Conservation (phyloP, 2,329 filamentous ascomycete genomes). For the Beauveria australis region DNA sequence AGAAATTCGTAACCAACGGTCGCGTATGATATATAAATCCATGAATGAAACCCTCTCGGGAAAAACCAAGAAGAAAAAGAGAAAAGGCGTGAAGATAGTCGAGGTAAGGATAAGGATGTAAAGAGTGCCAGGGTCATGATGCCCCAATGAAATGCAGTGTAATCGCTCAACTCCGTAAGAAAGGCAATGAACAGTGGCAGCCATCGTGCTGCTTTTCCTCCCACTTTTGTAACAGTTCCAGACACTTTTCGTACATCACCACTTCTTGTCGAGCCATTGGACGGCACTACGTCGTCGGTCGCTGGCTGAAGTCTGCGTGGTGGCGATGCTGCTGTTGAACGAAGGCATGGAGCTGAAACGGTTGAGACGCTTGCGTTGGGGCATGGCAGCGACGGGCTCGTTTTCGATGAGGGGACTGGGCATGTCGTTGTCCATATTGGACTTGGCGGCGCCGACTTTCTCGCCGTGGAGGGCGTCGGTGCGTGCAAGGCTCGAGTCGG, state of each 20-base stretch:
- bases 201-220: background rate
- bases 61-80: background rate
- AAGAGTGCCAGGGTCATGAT: background rate
- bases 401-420: slow-evolving; percentile 13
- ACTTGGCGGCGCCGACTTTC: slow-evolving; percentile 20
- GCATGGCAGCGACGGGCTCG: slow-evolving; percentile 16
- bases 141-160: slow-evolving; percentile 1
- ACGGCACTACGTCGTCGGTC: slow-evolving; percentile 7
- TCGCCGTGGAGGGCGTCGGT: slow-evolving; percentile 30
- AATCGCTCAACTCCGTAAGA: slow-evolving; percentile 8
- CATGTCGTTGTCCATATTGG: slow-evolving; percentile 20
- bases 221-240: background rate
- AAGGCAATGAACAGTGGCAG: background rate
- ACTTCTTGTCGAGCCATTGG: slow-evolving; percentile 10
- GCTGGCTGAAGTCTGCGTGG: slow-evolving; percentile 1
- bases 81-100: background rate
- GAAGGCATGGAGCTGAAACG: slow-evolving; percentile 49
- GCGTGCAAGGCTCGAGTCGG: slow-evolving; percentile 31
- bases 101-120: background rate
- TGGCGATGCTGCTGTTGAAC: slow-evolving; percentile 30
- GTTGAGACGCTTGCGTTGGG: slow-evolving; percentile 42
- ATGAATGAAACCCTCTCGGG: background rate
- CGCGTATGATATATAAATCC: background rate
- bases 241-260: background rate
- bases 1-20: slow-evolving; percentile 8